Conservation (phyloP, 495 filamentous ascomycete species). For the Penicillium crystallinum region DNA sequence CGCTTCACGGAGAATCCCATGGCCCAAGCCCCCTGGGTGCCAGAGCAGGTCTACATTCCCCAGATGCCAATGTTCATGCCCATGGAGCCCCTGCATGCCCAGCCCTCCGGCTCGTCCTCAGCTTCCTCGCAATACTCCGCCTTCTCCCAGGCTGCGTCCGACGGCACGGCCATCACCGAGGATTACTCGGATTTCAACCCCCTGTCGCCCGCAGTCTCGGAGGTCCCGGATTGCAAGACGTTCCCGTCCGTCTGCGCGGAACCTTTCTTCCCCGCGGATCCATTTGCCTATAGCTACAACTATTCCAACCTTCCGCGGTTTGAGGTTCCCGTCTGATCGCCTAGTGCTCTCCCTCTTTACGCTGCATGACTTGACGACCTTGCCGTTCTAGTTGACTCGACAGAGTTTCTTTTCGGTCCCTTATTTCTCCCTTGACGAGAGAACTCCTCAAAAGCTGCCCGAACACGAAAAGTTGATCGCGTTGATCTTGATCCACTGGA, state of each 20-base stretch:
- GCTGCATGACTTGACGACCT: slow-evolving; percentile 12
- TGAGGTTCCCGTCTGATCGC: not conserved
- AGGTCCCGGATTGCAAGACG: slow-evolving; percentile 32
- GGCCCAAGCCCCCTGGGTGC: slow-evolving; percentile 25
- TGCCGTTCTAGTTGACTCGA: too few species aligned
- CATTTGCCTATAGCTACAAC: slow-evolving; percentile 16
- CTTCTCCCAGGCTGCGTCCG: slow-evolving; percentile 39
- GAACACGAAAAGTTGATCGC: slow-evolving; percentile 10
- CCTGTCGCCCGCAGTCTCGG: slow-evolving; percentile 35
- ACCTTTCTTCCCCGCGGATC: slow-evolving; percentile 22
- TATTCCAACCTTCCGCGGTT: slow-evolving; percentile 25
- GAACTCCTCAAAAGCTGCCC: slow-evolving; percentile 5
- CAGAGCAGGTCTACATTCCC: slow-evolving; percentile 25
- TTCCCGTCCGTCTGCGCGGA: slow-evolving; percentile 27
- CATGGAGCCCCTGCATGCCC: slow-evolving; percentile 33
- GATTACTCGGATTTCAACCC: slow-evolving; percentile 39
- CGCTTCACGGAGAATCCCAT: slow-evolving; percentile 58
- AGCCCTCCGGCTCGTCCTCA: slow-evolving; percentile 36
- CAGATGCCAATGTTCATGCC: slow-evolving; percentile 26
- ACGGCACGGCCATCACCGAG: slow-evolving; percentile 39
- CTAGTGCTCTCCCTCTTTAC: slow-evolving; percentile 6
- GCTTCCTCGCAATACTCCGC: slow-evolving; percentile 40
- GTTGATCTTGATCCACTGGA: slow-evolving; percentile 7
- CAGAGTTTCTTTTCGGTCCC: not conserved
- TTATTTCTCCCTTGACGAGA: not conserved